Percentiles rank a stretch among this genome's conserved stretches.
Evolutionary conservation across 2,329 filamentous ascomycete species (phyloP).

Genomic region (Xylariaceae sp.): DNA sequence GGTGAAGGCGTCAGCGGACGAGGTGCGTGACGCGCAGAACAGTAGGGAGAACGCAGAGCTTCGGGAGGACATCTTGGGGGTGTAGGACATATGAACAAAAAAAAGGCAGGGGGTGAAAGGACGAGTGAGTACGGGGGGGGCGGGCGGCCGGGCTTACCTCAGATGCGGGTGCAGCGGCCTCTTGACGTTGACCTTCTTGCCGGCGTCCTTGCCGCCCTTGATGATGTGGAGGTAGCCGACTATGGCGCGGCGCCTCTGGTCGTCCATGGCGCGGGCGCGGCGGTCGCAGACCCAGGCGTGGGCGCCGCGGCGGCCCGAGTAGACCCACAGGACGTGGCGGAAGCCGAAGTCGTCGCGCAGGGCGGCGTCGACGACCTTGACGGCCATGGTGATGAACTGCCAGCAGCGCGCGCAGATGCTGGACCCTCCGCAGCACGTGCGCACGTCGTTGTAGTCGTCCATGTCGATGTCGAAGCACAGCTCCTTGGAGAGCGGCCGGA

Average conservation of each 20-base stretch:
- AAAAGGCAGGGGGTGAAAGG: neutral
- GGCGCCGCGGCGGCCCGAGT: slow-evolving; percentile 90
- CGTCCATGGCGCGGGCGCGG: slow-evolving; percentile 74
- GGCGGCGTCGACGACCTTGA: slow-evolving; percentile 83
- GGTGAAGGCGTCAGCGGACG: too few relatives aligned
- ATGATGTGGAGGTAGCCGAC: slow-evolving; percentile 86
- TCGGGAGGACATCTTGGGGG: too few relatives aligned
- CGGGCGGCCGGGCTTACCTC: slow-evolving; percentile 39
- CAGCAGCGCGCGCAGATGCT: slow-evolving; percentile 94
- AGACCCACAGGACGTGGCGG: slow-evolving; percentile 95
- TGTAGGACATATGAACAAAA: too few relatives aligned
- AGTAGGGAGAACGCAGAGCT: too few relatives aligned
- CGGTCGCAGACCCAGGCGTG: slow-evolving; percentile 98
- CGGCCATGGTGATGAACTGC: slow-evolving; percentile 96
- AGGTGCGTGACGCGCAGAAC: too few relatives aligned
- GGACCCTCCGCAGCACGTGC: slow-evolving; percentile 88
- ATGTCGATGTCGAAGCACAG: slow-evolving; percentile 99
- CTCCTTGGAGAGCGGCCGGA: slow-evolving; percentile 85
- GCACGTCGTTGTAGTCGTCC: slow-evolving; percentile 96
- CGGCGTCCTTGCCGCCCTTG: slow-evolving; percentile 76
- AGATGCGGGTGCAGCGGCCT: slow-evolving; percentile 88
- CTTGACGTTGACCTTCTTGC: slow-evolving; percentile 77
- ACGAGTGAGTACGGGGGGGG: neutral
- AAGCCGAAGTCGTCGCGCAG: slow-evolving; percentile 94
- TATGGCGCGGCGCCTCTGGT: slow-evolving; percentile 76